Evolutionary conservation across 257 asterid genomes (phyloP), one percentile per base, ranked within the genome.

Genomic region (Craterostigma plantagineum): DNA sequence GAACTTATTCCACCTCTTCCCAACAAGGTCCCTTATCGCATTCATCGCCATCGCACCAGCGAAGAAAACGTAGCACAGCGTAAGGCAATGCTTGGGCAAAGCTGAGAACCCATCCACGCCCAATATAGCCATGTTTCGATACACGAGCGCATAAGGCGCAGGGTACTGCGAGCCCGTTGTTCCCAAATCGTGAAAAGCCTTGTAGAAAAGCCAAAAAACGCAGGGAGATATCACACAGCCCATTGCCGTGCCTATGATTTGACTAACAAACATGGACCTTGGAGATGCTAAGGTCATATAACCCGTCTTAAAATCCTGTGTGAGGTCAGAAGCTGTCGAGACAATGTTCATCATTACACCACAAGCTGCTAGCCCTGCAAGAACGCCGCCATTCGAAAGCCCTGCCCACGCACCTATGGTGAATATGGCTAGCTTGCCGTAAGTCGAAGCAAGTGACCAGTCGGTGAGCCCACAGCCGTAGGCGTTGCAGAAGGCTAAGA

Each of bases 91-190:
- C 18, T 64, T 48, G 0, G 87, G 92, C 34, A 79, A 59, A 7
- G 74, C 68, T 1, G 82, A 75, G 52, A 75, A 62, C 16, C 92
- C 92, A 34, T 69, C 81, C 1, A 75, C 90, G 0, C 92, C 92
- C 35, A 79, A 40, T 14, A 61, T 67, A 18, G 92, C 67, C 72
- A 75, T 75, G 63, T 65, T 73, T 5, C 68, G 60, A 59, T 62
- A 79, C 37, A 70, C 50, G 0, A 55, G 38, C 10, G 78, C 78
- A 3, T 49, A 58, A 4, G 92, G 92, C 4, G 83, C 83, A 0
- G 92, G 83, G 42, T 79, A 79, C 34, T 43, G 62, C 4, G 65
- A 52, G n/a, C 54, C 61, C 9, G 76, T 68, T 13, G 16, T 35
- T 10, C 6, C 92, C 87, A 75, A 60, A 42, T 72, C 68, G 7